phyloP scores from a whole-genome alignment of 2,329 filamentous ascomycete species.

The Fusarium secorum region DNA sequence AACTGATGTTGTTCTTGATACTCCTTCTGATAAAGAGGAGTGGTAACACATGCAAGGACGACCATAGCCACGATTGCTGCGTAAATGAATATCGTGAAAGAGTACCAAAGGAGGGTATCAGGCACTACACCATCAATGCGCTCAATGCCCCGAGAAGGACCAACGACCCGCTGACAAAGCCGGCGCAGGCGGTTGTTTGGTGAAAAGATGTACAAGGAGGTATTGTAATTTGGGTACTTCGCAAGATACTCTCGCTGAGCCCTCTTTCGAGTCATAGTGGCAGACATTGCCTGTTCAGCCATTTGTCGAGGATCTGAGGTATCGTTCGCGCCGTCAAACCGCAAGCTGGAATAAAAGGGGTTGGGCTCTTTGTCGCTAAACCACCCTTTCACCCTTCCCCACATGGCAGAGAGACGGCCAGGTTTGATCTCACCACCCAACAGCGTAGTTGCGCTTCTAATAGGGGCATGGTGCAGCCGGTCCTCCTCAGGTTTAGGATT shows the following conservation, averaged over 20 bases:
- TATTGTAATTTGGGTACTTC: conserved; percentile 90
- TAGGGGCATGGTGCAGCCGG: conserved; percentile 44
- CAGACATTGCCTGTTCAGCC: conserved; percentile 88
- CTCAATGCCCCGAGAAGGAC: conserved; percentile 85
- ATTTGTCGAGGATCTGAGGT: conserved; percentile 84
- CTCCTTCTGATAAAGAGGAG: conserved; percentile 89
- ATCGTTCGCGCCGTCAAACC: conserved; percentile 76
- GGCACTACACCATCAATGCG: conserved; percentile 90
- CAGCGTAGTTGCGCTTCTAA: conserved; percentile 45
- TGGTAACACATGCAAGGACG: conserved; percentile 92
- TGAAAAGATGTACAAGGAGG: conserved; percentile 85
- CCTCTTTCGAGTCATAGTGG: conserved; percentile 81
- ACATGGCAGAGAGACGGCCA: conserved; percentile 66
- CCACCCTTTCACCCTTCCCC: conserved; percentile 65
- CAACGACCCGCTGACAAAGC: conserved; percentile 88
- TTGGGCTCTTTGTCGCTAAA: conserved; percentile 80
- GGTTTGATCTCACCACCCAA: conserved; percentile 58
- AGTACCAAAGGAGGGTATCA: conserved; percentile 89
- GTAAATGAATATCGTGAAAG: conserved; percentile 93
- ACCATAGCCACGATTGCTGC: conserved; percentile 97
- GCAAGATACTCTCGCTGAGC: conserved; percentile 91
- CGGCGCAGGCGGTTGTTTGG: conserved; percentile 80
- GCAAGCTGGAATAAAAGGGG: conserved; percentile 84
- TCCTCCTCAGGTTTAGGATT: conserved; percentile 43
- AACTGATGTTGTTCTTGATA: conserved; percentile 73